These are phyloP conservation scores for Eucommia ulmoides DNA, from an alignment of 257 asterid species.

Conservation along the genomic window DNA sequence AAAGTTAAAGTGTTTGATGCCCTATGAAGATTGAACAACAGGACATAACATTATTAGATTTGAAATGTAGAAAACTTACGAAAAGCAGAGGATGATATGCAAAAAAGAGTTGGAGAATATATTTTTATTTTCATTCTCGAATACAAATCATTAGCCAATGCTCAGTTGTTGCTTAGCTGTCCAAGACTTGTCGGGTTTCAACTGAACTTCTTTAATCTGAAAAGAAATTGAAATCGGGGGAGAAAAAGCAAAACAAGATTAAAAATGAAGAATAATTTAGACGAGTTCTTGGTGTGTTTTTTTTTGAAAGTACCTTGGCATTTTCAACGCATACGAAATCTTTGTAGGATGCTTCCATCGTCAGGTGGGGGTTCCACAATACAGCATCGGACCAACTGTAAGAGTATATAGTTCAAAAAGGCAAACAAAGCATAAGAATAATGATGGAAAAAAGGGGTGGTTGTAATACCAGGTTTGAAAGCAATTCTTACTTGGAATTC, in stretches of 20 bases:
- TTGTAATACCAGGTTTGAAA: background rate
- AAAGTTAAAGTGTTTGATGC: too few relatives aligned
- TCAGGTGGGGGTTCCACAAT: slow-evolving; percentile 88
- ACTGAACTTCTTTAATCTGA: slow-evolving; percentile 70
- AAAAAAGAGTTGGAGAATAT: background rate
- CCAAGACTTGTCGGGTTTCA: slow-evolving; percentile 72
- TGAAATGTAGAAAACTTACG: background rate
- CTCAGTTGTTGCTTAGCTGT: slow-evolving; percentile 60
- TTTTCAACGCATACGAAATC: slow-evolving; percentile 93
- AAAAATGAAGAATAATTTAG: background rate
- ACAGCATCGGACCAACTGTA: slow-evolving; percentile 92
- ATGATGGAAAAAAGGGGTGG: background rate
- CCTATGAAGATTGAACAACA: too few relatives aligned
- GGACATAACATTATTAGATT: background rate
- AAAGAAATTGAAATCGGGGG: slow-evolving; percentile 3
- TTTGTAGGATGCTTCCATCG: slow-evolving; percentile 83
- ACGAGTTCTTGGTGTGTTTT: too few relatives aligned
- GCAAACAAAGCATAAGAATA: background rate
- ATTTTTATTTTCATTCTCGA: slow-evolving; percentile 2
- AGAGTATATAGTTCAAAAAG: slow-evolving; percentile 1
- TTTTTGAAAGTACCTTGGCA: slow-evolving; percentile 99
- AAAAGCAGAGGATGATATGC: background rate
- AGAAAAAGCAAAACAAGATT: slow-evolving; percentile 1
- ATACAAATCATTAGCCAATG: slow-evolving; percentile 31
- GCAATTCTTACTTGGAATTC: slow-evolving; percentile 65